Evolutionary conservation across 768 basidiomycete species (phyloP), one percentile per base, ranked within the genome.

Genomic region (Podaxis pistillaris): DNA sequence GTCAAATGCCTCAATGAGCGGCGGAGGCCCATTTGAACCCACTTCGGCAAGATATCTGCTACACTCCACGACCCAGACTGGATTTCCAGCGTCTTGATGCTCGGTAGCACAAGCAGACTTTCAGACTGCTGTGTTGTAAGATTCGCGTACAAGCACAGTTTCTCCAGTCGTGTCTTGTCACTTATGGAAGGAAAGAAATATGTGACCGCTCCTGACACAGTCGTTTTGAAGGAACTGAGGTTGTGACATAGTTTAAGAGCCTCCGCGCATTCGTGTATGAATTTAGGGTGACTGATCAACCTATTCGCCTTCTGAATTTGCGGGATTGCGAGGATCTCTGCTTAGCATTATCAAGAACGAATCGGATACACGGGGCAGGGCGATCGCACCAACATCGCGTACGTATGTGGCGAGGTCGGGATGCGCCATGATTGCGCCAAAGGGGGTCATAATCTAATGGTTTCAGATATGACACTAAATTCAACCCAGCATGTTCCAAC

Each of bases 1-100:
- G 85, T 85, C 65, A 93, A 46, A 30, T 56, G 54, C 22, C 22
- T 60, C 52, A 67, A 56, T 6, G 64, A 63, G 3, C 26, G 49
- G 9, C 50, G 51, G 50, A 65, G 74, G 33, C 74, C 79, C 1
- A 77, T 79, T 66, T 90, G 73, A 1, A 81, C 83, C 90, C 91
- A 92, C 22, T 65, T 70, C 9, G 90, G 87, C 19, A 93, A 68
- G 6, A 76, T 66, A 68, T 88, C 81, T 57, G 88, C 74, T 22
- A 88, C 72, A 65, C 81, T 83, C 86, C 86, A 87, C 2, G 84
- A 84, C n/a, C 85, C 83, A 56, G 72, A 78, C 55, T 90, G 85
- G 28, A 92, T 72, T 4, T 79, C 73, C 15, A 93, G 66, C 24
- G 70, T 77, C 11, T 76, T 76, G 36, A 90, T 69, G 0, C 71